Conservation (phyloP, 2,329 filamentous ascomycete genomes). For the Phialophora chinensis region DNA sequence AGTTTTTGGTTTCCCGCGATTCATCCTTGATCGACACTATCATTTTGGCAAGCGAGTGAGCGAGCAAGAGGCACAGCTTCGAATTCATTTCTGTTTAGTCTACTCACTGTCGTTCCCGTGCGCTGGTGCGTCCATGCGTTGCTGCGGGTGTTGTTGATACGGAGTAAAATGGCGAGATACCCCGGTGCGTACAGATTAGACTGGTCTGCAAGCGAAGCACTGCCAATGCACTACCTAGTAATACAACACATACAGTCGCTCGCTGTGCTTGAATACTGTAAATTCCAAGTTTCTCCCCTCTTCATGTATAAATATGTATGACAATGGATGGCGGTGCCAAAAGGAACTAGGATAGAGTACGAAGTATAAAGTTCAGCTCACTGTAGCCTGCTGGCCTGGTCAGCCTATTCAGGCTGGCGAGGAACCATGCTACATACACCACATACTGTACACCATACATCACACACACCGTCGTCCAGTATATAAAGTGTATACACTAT, state of each 20-base stretch:
- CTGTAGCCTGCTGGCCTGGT: no score
- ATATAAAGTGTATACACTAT: no score
- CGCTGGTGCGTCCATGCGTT: no score
- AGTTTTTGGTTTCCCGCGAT: constrained; percentile 1
- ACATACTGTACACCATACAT: no score
- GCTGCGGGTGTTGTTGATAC: background rate
- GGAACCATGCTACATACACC: no score
- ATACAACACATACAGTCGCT: background rate
- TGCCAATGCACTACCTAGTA: no score
- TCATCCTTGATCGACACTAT: constrained; percentile 6
- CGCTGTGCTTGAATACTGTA: background rate
- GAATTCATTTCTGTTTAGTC: background rate
- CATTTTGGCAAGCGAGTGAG: constrained; percentile 7
- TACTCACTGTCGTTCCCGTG: no score
- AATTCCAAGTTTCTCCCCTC: background rate
- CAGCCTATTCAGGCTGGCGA: no score
- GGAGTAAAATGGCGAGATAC: background rate
- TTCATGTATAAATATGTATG: background rate
- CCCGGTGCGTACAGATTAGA: background rate
- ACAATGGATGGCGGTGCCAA: no score
- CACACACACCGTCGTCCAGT: no score
- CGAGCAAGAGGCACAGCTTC: background rate
- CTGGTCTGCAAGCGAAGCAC: background rate
- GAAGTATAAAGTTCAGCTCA: no score
- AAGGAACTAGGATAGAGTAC: background rate